These are phyloP conservation scores for Neurospora crassa DNA, from an alignment of 2,329 filamentous ascomycete genomes.

Conservation along the genomic window DNA sequence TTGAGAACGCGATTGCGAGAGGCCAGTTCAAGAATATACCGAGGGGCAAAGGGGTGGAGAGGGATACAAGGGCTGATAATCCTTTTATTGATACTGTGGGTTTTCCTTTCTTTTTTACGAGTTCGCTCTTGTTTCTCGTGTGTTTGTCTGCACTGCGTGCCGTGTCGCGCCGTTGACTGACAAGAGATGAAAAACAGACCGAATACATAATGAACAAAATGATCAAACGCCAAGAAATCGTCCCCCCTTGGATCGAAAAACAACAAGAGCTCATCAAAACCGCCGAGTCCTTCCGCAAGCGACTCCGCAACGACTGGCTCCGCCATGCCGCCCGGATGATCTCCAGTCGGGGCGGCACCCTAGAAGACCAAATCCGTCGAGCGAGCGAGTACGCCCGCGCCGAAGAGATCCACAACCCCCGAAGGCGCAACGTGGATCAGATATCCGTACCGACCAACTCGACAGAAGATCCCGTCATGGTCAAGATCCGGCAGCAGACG, in stretches of 20 bases:
- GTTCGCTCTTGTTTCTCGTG: too few species aligned
- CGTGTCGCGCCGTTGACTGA: not conserved
- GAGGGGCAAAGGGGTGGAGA: slow-evolving; percentile 67
- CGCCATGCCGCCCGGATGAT: slow-evolving; percentile 74
- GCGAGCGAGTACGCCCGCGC: slow-evolving; percentile 69
- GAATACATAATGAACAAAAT: slow-evolving; percentile 99
- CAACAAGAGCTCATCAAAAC: slow-evolving; percentile 78
- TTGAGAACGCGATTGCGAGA: slow-evolving; percentile 86
- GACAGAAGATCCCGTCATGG: slow-evolving; percentile 40
- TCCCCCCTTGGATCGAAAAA: slow-evolving; percentile 98
- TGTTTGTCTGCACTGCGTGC: too few species aligned
- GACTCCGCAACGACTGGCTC: slow-evolving; percentile 76
- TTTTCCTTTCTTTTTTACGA: not conserved
- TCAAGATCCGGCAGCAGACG: slow-evolving; percentile 28
- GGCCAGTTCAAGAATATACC: slow-evolving; percentile 79
- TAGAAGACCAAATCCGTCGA: slow-evolving; percentile 61
- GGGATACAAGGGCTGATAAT: slow-evolving; percentile 73
- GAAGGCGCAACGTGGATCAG: slow-evolving; percentile 34
- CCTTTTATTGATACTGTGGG: slow-evolving; percentile 74
- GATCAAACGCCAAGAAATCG: slow-evolving; percentile 90
- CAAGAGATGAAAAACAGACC: slow-evolving; percentile 34
- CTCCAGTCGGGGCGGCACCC: slow-evolving; percentile 62
- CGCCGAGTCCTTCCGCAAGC: slow-evolving; percentile 57
- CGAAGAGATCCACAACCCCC: slow-evolving; percentile 58
- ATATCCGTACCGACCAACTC: slow-evolving; percentile 36